Base-by-base conservation (phyloP, 371 early-diverging fungal genomes). In the Mucor mucedo region DNA sequence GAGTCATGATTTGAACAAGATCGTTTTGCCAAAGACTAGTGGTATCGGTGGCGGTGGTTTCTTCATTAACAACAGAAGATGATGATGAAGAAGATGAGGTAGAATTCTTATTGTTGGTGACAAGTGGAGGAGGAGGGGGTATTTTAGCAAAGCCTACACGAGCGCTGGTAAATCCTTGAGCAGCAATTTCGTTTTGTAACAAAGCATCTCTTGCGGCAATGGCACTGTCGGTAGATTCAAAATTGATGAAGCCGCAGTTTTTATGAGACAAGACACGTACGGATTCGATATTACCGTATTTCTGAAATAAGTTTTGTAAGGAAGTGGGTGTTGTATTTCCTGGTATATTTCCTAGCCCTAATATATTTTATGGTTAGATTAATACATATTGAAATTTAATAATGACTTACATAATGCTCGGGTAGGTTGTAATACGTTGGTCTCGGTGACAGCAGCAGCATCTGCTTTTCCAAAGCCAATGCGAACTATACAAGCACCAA, bases 201-300 rank as follows among this genome's bases (percentile, higher is more conserved):
- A 96, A 87, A 16, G 87, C 88, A 63, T 91, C 89, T 65, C 91
- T 89, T 29, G 98, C 98, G 28, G 84, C 82, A 41, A 95, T 86
- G 2, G 99, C 96, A 66, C 94, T 95, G 39, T 94, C 94, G 28
- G 91, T 82, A 35, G 75, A 76, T 30, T 89, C 91, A 80, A 96
- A 98, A 78, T 97, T 97, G 68, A 98, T 93, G 73, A 98, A 98
- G 0, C 96, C 98, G 72, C 97, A 98, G 72, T 93, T 96, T 74
- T 98, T 98, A 80, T 96, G 97, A 3, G 94, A 91, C 65, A 97
- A 72, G 1, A 98, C 95, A 9, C 98, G 89, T 21, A 94, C 93
- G 5, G 96, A 95, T 73, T 98, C 98, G 52, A 98, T 91, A 0
- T 83, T 67, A 30, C 98, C 98, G 76, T 86, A 97, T n/a, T 79